phyloP scores from a whole-genome alignment of 78 protist genomes.

The Thecamonas trahens region DNA sequence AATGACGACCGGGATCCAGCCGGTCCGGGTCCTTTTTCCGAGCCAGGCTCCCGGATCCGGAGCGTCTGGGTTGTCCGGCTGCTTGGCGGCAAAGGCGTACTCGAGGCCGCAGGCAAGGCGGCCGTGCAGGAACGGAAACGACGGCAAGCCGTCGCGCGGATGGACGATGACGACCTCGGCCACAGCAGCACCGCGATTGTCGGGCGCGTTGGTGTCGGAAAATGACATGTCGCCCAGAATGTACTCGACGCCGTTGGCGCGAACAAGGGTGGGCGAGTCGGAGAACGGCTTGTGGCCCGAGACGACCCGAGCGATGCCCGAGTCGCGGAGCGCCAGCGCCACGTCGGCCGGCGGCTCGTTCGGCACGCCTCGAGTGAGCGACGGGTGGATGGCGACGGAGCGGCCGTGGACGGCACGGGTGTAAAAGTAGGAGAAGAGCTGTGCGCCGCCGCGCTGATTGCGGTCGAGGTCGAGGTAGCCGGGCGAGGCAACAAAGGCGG shows the following conservation, averaged over 20 bases:
- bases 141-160: too few relatives aligned
- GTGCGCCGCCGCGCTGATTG: background rate
- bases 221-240: conserved; percentile 6
- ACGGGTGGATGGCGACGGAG: background rate
- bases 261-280: conserved; percentile 6
- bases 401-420: background rate
- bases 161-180: too few relatives aligned
- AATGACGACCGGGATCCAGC: too few relatives aligned
- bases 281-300: conserved; percentile 30
- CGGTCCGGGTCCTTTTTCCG: too few relatives aligned
- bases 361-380: background rate
- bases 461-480: too few relatives aligned
- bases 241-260: background rate
- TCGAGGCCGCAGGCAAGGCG: too few relatives aligned
- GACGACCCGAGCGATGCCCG: background rate
- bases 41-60: too few relatives aligned
- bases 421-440: background rate
- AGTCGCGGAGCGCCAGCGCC: background rate
- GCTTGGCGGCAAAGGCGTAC: too few relatives aligned
- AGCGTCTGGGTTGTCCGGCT: too few relatives aligned
- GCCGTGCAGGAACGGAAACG: too few relatives aligned
- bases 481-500: too few relatives aligned
- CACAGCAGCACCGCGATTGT: conserved; percentile 13
- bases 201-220: background rate
- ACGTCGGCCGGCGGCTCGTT: background rate